Base-by-base conservation (phyloP, 75 land plant genomes). In the Sequoia sempervirens region DNA sequence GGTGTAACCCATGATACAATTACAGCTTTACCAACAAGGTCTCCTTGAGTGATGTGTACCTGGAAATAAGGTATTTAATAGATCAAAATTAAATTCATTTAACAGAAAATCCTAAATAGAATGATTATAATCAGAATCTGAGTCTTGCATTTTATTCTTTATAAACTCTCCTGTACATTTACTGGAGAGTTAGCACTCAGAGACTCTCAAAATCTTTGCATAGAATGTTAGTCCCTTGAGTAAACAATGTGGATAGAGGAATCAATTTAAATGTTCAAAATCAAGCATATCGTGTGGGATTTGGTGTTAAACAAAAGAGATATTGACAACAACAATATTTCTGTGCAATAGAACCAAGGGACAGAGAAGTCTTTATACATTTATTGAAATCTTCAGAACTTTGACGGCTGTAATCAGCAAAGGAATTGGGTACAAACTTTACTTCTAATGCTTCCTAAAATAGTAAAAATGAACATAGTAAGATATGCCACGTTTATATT, bases 21-120 rank as follows among this genome's bases (percentile, higher is more conserved):
- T 82, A 90, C 84, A 18, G 85, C 86, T 61, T 58, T 84, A 34
- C 91, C 91, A 5, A 69, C 84, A 75, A 68, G 75, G 53, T 89
- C 91, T 43, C 91, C 91, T 80, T 90, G 91, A 32, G 86, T 85
- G 41, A 90, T 78, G 82, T 88, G 90, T 34, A 90, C 90, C 91
- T 90, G 82, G 26, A 66, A 37, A 53, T 11, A n/a, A 78, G 26
- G 30, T 45, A 45, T n/a, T 50, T 75, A 72, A 40, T 20, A 36
- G 26, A 32, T 18, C 56, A 81, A 81, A 81, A 34, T 81, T 30
- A 53, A 81, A 36, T 2, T 9, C 52, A n/a, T 78, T 28, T 45
- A 78, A 45, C 80, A 53, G 11, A 8, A 36, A 13, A 53, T 81
- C 47, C 23, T 34, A 8, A 43, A 41, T 12, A 10, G 47, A 45